These are phyloP conservation scores for Penicillium flavigenum DNA, from an alignment of 495 filamentous ascomycete species.

Conservation along the genomic window DNA sequence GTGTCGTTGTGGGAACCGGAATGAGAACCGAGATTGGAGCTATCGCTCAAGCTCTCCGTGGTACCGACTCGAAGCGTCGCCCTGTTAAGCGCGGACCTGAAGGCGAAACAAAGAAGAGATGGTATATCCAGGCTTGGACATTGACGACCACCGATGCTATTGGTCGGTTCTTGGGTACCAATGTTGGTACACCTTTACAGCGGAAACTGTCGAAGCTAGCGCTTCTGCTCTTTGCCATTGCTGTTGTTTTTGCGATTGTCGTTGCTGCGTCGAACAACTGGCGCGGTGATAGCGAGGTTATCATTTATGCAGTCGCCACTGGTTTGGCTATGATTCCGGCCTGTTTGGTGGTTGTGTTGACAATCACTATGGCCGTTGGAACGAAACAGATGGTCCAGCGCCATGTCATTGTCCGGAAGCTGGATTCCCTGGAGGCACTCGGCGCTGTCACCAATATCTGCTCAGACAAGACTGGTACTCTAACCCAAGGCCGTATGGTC, in stretches of 20 bases:
- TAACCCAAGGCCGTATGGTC: conserved; percentile 77
- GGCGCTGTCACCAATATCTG: conserved; percentile 72
- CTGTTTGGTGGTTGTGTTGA: conserved; percentile 72
- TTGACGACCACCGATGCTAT: conserved; percentile 64
- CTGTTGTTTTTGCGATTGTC: conserved; percentile 67
- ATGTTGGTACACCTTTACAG: conserved; percentile 67
- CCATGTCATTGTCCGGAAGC: conserved; percentile 66
- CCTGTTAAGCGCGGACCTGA: conserved; percentile 57
- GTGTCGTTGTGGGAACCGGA: conserved; percentile 68
- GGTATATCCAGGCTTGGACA: conserved; percentile 68
- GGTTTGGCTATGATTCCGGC: conserved; percentile 71
- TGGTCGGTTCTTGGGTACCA: conserved; percentile 68
- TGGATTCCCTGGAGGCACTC: conserved; percentile 65
- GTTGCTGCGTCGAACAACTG: conserved; percentile 63
- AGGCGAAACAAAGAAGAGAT: conserved; percentile 59
- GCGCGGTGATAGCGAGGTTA: conserved; percentile 58
- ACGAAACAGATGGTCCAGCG: conserved; percentile 70
- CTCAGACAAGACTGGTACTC: conserved; percentile 70
- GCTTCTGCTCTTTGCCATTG: conserved; percentile 65
- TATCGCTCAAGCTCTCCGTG: conserved; percentile 63
- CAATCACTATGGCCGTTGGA: conserved; percentile 72
- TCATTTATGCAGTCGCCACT: conserved; percentile 72
- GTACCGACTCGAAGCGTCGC: conserved; percentile 44
- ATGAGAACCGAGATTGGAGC: conserved; percentile 72
- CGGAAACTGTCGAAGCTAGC: conserved; percentile 70